phyloP scores from a whole-genome alignment of 2,329 filamentous ascomycete genomes.

The Aureobasidium sp. region DNA sequence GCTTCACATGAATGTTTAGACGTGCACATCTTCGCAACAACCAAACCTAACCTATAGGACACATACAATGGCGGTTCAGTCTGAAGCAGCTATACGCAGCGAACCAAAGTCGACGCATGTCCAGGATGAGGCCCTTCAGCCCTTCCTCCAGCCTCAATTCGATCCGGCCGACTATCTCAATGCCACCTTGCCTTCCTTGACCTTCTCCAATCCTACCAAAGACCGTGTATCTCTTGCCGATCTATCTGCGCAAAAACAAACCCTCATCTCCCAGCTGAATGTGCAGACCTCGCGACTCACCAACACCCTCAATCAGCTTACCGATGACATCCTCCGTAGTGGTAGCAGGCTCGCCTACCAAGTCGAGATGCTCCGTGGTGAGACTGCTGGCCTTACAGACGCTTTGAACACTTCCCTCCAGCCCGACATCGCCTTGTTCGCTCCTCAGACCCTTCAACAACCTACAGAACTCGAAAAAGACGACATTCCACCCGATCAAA shows the following conservation, averaged over 20 bases:
- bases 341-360: constrained; percentile 86
- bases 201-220: constrained; percentile 35
- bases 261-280: constrained; percentile 77
- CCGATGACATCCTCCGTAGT: constrained; percentile 88
- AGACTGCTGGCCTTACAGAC: constrained; percentile 73
- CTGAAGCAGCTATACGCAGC: constrained; percentile 10
- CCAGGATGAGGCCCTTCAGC: constrained; percentile 61
- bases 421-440: constrained; percentile 63
- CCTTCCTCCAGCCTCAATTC: constrained; percentile 69
- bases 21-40: not conserved
- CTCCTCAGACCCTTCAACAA: constrained; percentile 27
- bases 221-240: constrained; percentile 53
- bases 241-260: constrained; percentile 71
- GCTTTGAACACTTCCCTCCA: constrained; percentile 63
- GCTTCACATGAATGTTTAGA: not conserved
- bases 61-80: constrained; percentile 8
- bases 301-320: constrained; percentile 73
- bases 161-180: constrained; percentile 84
- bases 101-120: constrained; percentile 49
- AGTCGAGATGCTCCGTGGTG: constrained; percentile 85
- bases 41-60: not conserved
- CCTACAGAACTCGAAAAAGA: constrained; percentile 11
- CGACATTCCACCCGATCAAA: constrained; percentile 9
- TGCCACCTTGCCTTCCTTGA: constrained; percentile 61
- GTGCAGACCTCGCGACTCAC: constrained; percentile 80